Conservation (phyloP, 2,329 filamentous ascomycete species). For the Sporothrix schenckii region DNA sequence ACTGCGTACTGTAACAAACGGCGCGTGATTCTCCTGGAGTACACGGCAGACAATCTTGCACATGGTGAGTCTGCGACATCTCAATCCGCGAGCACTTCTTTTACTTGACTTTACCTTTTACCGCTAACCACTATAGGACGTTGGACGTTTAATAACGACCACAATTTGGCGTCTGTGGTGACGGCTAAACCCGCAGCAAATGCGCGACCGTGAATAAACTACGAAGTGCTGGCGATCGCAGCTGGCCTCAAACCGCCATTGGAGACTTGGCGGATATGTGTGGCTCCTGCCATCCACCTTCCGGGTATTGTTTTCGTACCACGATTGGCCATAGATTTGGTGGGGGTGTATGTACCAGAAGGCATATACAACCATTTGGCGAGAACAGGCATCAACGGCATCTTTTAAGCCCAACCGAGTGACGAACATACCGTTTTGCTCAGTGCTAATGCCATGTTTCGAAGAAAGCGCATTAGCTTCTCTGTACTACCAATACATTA, state of each 20-base stretch:
- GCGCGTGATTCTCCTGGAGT: slow-evolving; percentile 82
- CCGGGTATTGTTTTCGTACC: too few relatives aligned
- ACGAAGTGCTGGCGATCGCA: not conserved
- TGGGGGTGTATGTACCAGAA: not conserved
- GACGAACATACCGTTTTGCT: not conserved
- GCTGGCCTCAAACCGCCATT: not conserved
- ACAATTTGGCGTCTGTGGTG: not conserved
- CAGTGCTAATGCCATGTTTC: too few relatives aligned
- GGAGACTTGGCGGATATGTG: not conserved
- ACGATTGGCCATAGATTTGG: too few relatives aligned
- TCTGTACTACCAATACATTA: too few relatives aligned
- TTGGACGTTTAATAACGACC: slow-evolving; percentile 35
- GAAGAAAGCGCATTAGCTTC: too few relatives aligned
- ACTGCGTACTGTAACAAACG: slow-evolving; percentile 95
- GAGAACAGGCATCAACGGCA: not conserved
- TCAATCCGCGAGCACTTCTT: not conserved
- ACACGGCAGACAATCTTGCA: slow-evolving; percentile 90
- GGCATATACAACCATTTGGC: not conserved
- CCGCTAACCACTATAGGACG: slow-evolving; percentile 24
- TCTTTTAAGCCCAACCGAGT: too few relatives aligned
- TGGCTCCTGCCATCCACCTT: not conserved
- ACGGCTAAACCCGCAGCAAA: not conserved
- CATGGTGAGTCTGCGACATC: slow-evolving; percentile 63
- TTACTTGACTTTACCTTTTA: not conserved
- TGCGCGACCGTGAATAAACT: not conserved